Percentiles rank a stretch among this genome's conserved stretches.
Evolutionary conservation across 306 rosid genomes (phyloP).

Genomic region (Castanea sativa): DNA sequence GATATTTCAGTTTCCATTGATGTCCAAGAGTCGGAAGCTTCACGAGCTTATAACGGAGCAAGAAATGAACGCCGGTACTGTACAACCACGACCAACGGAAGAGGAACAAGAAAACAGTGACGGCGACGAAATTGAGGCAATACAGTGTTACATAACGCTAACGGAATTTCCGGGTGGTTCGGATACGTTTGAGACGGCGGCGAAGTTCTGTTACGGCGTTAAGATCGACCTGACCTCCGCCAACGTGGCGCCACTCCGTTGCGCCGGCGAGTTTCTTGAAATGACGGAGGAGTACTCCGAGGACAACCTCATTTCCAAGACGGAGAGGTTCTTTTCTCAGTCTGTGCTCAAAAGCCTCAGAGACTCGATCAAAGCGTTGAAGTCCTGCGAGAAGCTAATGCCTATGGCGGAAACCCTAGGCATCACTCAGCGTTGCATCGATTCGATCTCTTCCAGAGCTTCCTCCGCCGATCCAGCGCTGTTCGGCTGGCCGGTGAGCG

Average conservation of each 20-base stretch:
- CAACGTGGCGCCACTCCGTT: constrained; percentile 85
- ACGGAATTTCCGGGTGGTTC: constrained; percentile 80
- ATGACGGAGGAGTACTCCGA: constrained; percentile 91
- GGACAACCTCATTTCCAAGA: constrained; percentile 82
- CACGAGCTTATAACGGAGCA: constrained; percentile 65
- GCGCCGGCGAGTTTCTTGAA: constrained; percentile 91
- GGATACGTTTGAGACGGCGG: constrained; percentile 81
- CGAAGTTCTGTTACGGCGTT: constrained; percentile 93
- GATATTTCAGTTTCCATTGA: constrained; percentile 77
- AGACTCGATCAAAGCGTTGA: constrained; percentile 69
- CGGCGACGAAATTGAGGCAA: constrained; percentile 61
- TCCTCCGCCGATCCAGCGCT: constrained; percentile 66
- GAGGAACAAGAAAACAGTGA: not conserved
- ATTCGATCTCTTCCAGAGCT: constrained; percentile 59
- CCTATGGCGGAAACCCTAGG: constrained; percentile 61
- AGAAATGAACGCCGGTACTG: constrained; percentile 38
- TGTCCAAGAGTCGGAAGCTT: constrained; percentile 80
- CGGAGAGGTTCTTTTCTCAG: constrained; percentile 69
- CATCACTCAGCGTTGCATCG: constrained; percentile 68
- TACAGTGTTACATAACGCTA: constrained; percentile 62
- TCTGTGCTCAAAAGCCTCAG: constrained; percentile 63
- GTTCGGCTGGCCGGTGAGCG: constrained; percentile 83
- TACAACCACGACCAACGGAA: not conserved
- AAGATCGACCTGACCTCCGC: constrained; percentile 67
- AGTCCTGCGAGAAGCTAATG: constrained; percentile 68